Conservation (phyloP, 2,329 filamentous ascomycete species). For the Cercospora nicotianae region DNA sequence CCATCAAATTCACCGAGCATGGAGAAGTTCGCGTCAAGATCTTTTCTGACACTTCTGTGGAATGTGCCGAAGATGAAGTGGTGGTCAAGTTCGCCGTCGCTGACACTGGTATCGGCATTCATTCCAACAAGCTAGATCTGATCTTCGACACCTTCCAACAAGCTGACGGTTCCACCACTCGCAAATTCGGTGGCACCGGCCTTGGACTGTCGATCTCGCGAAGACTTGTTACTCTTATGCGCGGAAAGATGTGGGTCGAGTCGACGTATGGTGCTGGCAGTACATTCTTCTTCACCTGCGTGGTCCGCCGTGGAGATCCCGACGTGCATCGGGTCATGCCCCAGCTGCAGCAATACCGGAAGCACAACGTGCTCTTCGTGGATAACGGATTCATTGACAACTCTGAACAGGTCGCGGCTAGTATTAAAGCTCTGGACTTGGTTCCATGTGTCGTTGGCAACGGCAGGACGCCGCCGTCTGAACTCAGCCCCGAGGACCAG, state of each 20-base stretch:
- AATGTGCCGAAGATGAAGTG: conserved; percentile 73
- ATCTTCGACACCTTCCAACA: conserved; percentile 99
- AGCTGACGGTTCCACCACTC: conserved; percentile 92
- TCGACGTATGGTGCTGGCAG: conserved; percentile 89
- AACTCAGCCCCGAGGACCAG: conserved; percentile 58
- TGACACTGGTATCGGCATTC: conserved; percentile 95
- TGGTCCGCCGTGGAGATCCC: conserved; percentile 78
- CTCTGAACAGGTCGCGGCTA: conserved; percentile 71
- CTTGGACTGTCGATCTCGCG: conserved; percentile 94
- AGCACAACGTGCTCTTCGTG: conserved; percentile 90
- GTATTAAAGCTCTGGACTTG: conserved; percentile 77
- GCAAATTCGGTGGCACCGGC: conserved; percentile 93
- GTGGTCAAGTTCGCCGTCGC: conserved; percentile 94
- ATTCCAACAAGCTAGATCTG: conserved; percentile 88
- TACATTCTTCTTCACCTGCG: conserved; percentile 94
- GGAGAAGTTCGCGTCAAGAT: conserved; percentile 97
- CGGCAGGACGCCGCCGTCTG: conserved; percentile 59
- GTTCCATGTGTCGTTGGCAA: conserved; percentile 81
- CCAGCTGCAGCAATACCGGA: conserved; percentile 84
- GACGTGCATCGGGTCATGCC: conserved; percentile 77
- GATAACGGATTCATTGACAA: conserved; percentile 82
- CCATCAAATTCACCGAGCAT: conserved; percentile 98
- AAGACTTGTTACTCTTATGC: conserved; percentile 92
- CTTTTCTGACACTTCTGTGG: conserved; percentile 65
- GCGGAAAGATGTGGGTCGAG: conserved; percentile 93